Evolutionary conservation across 257 asterid genomes (phyloP).

Genomic region (Knoxia roxburghii): DNA sequence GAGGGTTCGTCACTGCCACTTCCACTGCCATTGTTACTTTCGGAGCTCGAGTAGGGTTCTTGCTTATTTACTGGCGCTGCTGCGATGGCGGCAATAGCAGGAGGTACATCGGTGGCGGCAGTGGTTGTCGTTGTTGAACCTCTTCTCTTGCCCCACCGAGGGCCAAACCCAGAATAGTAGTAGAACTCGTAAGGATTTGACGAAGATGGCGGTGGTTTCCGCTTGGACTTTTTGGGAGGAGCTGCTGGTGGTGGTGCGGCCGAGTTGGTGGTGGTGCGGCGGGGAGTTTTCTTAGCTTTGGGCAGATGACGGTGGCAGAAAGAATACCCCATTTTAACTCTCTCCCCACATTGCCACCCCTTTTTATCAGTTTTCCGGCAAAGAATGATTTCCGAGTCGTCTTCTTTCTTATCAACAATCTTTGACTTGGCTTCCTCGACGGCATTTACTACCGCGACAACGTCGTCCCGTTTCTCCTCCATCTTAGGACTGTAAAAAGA

Average conservation of each 20-base stretch:
- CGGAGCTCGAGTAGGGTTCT: slow-evolving; percentile 5
- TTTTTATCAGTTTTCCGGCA: slow-evolving; percentile 58
- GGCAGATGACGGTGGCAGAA: slow-evolving; percentile 49
- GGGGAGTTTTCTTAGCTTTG: slow-evolving; percentile 13
- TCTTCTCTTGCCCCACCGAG: slow-evolving; percentile 60
- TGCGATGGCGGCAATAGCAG: no score
- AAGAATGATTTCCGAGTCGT: background rate
- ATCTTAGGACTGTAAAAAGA: slow-evolving; percentile 16
- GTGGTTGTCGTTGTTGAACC: no score
- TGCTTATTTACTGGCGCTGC: no score
- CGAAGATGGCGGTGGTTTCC: slow-evolving; percentile 25
- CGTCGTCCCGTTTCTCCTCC: slow-evolving; percentile 19
- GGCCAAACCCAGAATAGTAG: slow-evolving; percentile 79
- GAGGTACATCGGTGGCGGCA: no score
- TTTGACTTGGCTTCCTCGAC: slow-evolving; percentile 6
- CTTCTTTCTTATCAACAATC: slow-evolving; percentile 5
- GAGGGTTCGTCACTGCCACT: background rate
- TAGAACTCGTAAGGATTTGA: slow-evolving; percentile 45
- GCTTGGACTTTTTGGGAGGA: slow-evolving; percentile 22
- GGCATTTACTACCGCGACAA: background rate
- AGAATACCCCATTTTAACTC: slow-evolving; percentile 31
- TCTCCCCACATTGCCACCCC: slow-evolving; percentile 51
- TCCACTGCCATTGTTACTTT: background rate
- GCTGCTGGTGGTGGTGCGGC: background rate
- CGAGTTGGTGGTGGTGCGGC: slow-evolving; percentile 5